Evolutionary conservation across 176 grass and related monocot species (phyloP), one percentile per base, ranked within the genome.

Genomic region (Bonia amplexicaulis): DNA sequence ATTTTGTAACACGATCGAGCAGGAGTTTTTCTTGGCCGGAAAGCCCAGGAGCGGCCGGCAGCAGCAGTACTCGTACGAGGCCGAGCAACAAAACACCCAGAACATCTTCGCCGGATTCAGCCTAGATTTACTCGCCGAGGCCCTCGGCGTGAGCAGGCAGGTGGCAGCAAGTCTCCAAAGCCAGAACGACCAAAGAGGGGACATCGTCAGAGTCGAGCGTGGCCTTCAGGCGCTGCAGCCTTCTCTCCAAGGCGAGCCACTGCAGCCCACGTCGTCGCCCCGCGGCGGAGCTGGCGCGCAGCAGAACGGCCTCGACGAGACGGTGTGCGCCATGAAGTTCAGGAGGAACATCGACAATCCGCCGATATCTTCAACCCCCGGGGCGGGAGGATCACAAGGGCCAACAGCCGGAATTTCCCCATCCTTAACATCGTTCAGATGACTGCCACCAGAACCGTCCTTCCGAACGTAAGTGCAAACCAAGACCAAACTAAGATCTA

Each of bases 11-110:
- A 20, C 23, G 53, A 70, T 29, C 39, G 70, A n/a, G 19, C 51
- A 90, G 88, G 78, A 90, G 23, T 90, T 90, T 45, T 51, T 90
- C 26, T 57, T 90, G 19, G 88, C 88, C 4, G 83, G 88, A 70
- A 82, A 72, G 25, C 68, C 66, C 11, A 51, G 66, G 17, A 89
- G 66, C 2, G 48, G 61, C 31, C 66, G 57, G 29, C 51, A 84
- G 45, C 55, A 80, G 15, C 85, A 65, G n/a, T 39, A 42, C 27
- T 55, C 19, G 19, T 74, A 84, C n/a, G n/a, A 76, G 37, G 27
- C 20, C 5, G 70, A 73, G 74, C 31, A 82, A 49, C 12, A 62
- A 48, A n/a, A 40, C n/a, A 33, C 57, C 22, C 71, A 80, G 22
- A 82, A 86, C 78, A 65, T 90, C 83, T 79, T 90, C 10, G 82